Base-by-base conservation (phyloP, 257 asterid genomes). In the Nicotiana otophora region DNA sequence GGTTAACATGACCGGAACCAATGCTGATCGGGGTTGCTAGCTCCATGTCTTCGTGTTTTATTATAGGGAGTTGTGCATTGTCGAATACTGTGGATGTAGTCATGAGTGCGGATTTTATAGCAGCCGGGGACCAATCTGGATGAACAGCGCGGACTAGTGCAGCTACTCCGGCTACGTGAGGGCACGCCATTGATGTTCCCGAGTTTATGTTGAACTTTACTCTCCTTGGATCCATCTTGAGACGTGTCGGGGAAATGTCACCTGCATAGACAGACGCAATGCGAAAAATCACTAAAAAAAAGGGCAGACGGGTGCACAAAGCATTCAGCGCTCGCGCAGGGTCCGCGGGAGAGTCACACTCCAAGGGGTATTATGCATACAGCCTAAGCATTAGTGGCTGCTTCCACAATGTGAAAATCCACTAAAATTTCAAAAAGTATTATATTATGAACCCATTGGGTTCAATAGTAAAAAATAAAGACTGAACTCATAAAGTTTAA, bases 101-200 rank as follows among this genome's bases (percentile, higher is more conserved):
- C 81, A 77, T 77, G 6, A 77, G 31, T 17, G 81, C 68, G 5
- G 68, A 62, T 62, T 26, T 58, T 10, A 26, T 62, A 62, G 68
- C 68, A 62, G 68, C 68, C 0, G 68, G 68, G 34, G 68, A 77
- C 81, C 81, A 55, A 4, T 77, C 68, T 17, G 68, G 54, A 42
- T 77, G 81, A 30, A 42, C 53, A 9, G 81, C 48, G 19, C 19
- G 81, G 51, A 77, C 30, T 23, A 77, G 19, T 14, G 81, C 68
- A 30, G 81, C 81, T 17, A 77, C 67, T 10, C 81, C 67, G 30
- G 81, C 39, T 12, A 77, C 9, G 19, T 77, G 81, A 36, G 81
- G 81, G 26, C 81, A 77, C 6, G 67, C 67, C 81, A 77, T 77
- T 31, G 81, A 77, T 16, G 81, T 77, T 20, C 68, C 68, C 3